These are phyloP conservation scores for Cercospora berteroae DNA, from an alignment of 2,329 filamentous ascomycete genomes.

Conservation along the genomic window DNA sequence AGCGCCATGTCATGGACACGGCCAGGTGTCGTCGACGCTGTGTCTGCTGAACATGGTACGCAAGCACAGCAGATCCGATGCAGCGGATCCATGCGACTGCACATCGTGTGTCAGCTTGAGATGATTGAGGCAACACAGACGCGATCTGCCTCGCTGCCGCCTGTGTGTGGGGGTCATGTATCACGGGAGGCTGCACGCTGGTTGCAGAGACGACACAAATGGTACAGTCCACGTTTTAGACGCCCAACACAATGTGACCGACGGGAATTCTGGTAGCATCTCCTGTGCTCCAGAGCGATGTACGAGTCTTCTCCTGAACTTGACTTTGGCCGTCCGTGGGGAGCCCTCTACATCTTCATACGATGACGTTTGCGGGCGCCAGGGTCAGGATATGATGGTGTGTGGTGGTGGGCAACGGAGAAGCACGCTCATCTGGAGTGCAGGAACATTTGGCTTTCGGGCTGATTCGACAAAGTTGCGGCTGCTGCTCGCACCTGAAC, in stretches of 20 bases:
- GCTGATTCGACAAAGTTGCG: constrained; percentile 9
- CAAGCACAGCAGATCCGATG: constrained; percentile 8
- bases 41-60: neutral
- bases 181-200: neutral
- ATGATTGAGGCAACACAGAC: constrained; percentile 12
- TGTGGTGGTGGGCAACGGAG: neutral
- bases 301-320: neutral
- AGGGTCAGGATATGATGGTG: neutral
- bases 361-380: neutral
- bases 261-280: neutral
- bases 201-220: neutral
- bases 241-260: neutral
- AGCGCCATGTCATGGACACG: neutral
- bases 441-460: constrained; percentile 8
- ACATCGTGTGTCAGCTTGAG: constrained; percentile 9
- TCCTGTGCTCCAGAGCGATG: neutral
- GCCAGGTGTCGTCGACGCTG: neutral
- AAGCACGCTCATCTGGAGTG: neutral
- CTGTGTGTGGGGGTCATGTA: neutral
- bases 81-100: constrained; percentile 15
- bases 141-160: constrained; percentile 6
- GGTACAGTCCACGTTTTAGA: constrained; percentile 1
- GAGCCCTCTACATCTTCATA: neutral
- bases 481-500: constrained; percentile 8
- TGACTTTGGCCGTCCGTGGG: neutral